A percentile compares a stretch with the other conserved stretches of the same genome.
Conservation (phyloP, 129 eudicot genomes). For the Lactuca sativa region DNA sequence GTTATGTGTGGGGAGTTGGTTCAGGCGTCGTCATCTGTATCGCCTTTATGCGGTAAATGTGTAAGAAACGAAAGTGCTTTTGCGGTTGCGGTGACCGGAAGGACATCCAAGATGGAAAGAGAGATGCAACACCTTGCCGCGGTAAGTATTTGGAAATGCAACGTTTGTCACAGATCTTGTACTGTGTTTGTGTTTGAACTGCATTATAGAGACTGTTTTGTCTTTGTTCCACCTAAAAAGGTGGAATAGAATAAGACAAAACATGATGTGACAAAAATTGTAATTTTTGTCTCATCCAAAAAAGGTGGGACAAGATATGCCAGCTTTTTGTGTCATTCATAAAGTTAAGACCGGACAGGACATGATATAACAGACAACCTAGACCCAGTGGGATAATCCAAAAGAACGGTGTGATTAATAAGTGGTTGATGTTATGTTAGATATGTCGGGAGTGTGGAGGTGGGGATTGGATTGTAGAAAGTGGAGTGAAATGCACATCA, state of each 20-base stretch:
- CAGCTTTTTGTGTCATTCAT: too few relatives aligned
- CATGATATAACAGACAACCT: too few relatives aligned
- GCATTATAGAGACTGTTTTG: too few relatives aligned
- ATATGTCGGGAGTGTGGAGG: slow-evolving; percentile 98
- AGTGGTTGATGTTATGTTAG: slow-evolving; percentile 32
- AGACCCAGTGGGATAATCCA: too few relatives aligned
- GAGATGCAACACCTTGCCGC: slow-evolving; percentile 88
- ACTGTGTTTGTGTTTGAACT: too few relatives aligned
- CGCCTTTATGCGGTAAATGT: slow-evolving; percentile 61
- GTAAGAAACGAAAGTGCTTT: slow-evolving; percentile 55
- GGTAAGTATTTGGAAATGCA: slow-evolving; percentile 47
- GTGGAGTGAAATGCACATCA: slow-evolving; percentile 83
- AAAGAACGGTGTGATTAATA: not conserved
- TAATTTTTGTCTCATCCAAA: too few relatives aligned
- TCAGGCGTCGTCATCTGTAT: slow-evolving; percentile 41
- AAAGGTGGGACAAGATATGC: too few relatives aligned
- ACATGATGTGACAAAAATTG: too few relatives aligned
- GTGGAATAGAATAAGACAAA: too few relatives aligned
- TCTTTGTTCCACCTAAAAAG: too few relatives aligned
- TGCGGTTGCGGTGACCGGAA: slow-evolving; percentile 58
- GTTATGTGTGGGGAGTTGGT: slow-evolving; percentile 78
- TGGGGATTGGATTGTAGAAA: slow-evolving; percentile 82
- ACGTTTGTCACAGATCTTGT: not conserved
- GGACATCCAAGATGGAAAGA: slow-evolving; percentile 74
- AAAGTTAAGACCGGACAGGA: too few relatives aligned